A percentile compares a stretch with the other conserved stretches of the same genome.
Conservation (phyloP, 257 asterid genomes). For the Scutellaria minor region DNA sequence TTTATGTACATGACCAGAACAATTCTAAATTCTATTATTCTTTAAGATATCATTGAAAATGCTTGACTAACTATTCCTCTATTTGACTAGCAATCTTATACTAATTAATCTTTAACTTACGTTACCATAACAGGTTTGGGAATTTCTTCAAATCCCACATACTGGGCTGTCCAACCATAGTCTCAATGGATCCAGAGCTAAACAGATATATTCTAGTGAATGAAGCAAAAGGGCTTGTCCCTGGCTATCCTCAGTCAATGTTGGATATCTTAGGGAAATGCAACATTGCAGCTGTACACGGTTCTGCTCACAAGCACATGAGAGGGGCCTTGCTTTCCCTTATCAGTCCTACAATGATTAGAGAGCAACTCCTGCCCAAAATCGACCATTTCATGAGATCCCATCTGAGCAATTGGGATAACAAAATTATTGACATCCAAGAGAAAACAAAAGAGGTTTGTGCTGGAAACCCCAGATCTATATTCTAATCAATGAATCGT, state of each 20-base stretch:
- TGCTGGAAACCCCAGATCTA: conserved; percentile 29
- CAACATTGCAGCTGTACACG: conserved; percentile 84
- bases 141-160: conserved; percentile 80
- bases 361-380: conserved; percentile 70
- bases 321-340: conserved; percentile 83
- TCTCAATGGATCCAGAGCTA: conserved; percentile 87
- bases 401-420: conserved; percentile 69
- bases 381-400: conserved; percentile 71
- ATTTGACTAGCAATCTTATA: not conserved
- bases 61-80: conserved; percentile 16
- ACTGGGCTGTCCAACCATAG: conserved; percentile 84
- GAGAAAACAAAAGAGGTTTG: conserved; percentile 76
- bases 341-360: conserved; percentile 73
- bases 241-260: conserved; percentile 90
- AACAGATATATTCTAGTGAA: conserved; percentile 75
- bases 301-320: conserved; percentile 74
- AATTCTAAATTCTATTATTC: not conserved
- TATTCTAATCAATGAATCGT: conserved; percentile 21
- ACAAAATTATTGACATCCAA: conserved; percentile 73
- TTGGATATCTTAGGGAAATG: conserved; percentile 77
- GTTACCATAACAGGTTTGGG: conserved; percentile 62
- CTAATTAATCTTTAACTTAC: not conserved
- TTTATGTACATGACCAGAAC: conserved; percentile 14
- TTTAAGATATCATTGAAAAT: not conserved
- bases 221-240: conserved; percentile 87